Evolutionary conservation across 2,329 filamentous ascomycete genomes (phyloP).

Genomic region (Venturiaceae sp.): DNA sequence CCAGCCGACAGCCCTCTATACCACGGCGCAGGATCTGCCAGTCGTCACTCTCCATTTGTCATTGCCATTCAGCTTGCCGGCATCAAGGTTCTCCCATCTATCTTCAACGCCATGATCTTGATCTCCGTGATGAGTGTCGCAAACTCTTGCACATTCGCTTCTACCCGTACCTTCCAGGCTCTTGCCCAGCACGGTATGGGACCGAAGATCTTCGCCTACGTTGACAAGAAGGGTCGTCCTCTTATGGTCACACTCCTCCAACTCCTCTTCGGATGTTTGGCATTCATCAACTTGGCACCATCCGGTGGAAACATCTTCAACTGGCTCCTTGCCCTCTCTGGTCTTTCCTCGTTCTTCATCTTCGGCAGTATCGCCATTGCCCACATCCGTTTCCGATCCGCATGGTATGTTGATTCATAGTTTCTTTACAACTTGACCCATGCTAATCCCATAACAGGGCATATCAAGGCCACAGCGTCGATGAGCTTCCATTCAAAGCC

Average conservation of each 20-base stretch:
- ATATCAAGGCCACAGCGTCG: constrained; percentile 23
- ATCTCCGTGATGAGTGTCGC: constrained; percentile 51
- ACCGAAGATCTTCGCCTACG: constrained; percentile 66
- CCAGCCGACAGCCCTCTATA: constrained; percentile 25
- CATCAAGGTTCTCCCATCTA: constrained; percentile 48
- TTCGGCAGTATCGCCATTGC: constrained; percentile 78
- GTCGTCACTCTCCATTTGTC: constrained; percentile 53
- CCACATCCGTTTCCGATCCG: constrained; percentile 78
- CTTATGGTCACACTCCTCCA: constrained; percentile 62
- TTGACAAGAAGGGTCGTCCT: constrained; percentile 74
- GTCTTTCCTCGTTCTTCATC: constrained; percentile 65
- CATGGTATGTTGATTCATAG: constrained; percentile 15
- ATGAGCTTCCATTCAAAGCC: constrained; percentile 35
- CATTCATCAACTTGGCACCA: constrained; percentile 55
- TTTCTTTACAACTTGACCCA: background rate
- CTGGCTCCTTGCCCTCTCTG: constrained; percentile 72
- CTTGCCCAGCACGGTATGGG: constrained; percentile 49
- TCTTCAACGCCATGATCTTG: constrained; percentile 60
- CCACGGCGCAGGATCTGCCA: constrained; percentile 17
- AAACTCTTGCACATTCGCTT: constrained; percentile 49
- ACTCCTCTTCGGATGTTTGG: constrained; percentile 59
- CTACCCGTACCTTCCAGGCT: constrained; percentile 47
- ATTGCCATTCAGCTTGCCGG: constrained; percentile 54
- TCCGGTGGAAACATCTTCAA: constrained; percentile 56
- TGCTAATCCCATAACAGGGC: background rate